These are phyloP conservation scores for Colletotrichum shisoi DNA, from an alignment of 2,329 filamentous ascomycete genomes.

Conservation along the genomic window DNA sequence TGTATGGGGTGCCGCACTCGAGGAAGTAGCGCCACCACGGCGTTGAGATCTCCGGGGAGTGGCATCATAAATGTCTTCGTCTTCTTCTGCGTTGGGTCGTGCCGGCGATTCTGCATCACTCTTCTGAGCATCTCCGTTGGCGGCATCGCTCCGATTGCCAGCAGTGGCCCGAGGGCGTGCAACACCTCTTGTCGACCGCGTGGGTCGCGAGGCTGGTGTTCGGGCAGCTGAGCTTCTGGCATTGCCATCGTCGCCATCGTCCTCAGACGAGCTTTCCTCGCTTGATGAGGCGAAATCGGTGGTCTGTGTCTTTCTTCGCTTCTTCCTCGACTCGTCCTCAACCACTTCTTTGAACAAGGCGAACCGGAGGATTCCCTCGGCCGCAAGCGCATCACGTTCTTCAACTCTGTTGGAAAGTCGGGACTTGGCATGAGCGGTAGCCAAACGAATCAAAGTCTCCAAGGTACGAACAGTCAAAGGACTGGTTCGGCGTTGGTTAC, in stretches of 20 bases:
- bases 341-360: conserved; percentile 97
- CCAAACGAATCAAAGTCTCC: conserved; percentile 96
- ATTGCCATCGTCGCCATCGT: conserved; percentile 64
- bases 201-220: conserved; percentile 49
- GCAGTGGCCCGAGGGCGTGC: conserved; percentile 47
- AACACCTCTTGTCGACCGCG: conserved; percentile 45
- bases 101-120: conserved; percentile 57
- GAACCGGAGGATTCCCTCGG: conserved; percentile 89
- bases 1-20: conserved; percentile 52
- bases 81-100: conserved; percentile 48
- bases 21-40: conserved; percentile 46
- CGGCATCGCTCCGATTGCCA: conserved; percentile 42
- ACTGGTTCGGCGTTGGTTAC: conserved; percentile 90
- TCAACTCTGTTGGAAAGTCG: conserved; percentile 88
- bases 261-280: conserved; percentile 66
- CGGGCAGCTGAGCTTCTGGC: conserved; percentile 41
- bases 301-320: conserved; percentile 75
- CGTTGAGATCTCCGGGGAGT: conserved; percentile 56
- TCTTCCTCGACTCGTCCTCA: conserved; percentile 79
- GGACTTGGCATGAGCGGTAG: conserved; percentile 93
- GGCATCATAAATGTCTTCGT: conserved; percentile 58
- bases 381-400: conserved; percentile 84
- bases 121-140: conserved; percentile 53
- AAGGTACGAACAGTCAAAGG: conserved; percentile 97
- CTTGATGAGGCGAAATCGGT: conserved; percentile 66